phyloP scores from a whole-genome alignment of 2,329 filamentous ascomycete genomes.

The Nothopassalora personata region DNA sequence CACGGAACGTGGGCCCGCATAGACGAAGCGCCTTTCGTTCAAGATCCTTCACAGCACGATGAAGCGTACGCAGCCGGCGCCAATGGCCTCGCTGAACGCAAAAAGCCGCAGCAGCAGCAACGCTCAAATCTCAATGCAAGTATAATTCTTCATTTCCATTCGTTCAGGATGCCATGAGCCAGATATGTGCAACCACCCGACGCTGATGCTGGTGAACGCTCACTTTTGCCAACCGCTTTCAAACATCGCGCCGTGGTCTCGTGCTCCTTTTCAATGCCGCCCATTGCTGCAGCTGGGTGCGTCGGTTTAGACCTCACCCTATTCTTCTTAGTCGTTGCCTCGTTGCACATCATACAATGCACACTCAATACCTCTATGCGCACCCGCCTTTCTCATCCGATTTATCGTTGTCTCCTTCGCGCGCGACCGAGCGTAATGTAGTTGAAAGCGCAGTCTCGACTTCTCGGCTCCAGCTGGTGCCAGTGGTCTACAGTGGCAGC shows the following conservation, averaged over 20 bases:
- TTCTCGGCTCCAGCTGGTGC: too few species aligned
- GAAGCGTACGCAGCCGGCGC: too few species aligned
- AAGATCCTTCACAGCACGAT: too few species aligned
- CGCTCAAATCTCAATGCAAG: background rate
- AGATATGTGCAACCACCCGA: background rate
- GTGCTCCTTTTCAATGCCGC: background rate
- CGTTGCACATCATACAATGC: background rate
- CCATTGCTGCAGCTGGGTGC: background rate
- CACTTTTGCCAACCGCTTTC: background rate
- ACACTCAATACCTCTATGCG: background rate
- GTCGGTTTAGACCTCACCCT: background rate
- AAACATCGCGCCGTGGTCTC: background rate
- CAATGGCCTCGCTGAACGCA: too few species aligned
- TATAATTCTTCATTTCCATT: background rate
- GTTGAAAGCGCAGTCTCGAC: too few species aligned
- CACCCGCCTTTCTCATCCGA: background rate
- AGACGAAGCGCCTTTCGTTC: too few species aligned
- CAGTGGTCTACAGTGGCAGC: background rate
- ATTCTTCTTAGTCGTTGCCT: background rate
- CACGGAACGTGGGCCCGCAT: too few species aligned
- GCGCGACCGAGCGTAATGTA: background rate
- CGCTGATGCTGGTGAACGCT: background rate
- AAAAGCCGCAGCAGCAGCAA: too few species aligned
- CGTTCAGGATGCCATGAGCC: background rate
- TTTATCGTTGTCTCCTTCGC: background rate